A percentile compares a stretch with the other conserved stretches of the same genome.
phyloP scores from a whole-genome alignment of 108 stramenopile species.

The Seminavis robusta region DNA sequence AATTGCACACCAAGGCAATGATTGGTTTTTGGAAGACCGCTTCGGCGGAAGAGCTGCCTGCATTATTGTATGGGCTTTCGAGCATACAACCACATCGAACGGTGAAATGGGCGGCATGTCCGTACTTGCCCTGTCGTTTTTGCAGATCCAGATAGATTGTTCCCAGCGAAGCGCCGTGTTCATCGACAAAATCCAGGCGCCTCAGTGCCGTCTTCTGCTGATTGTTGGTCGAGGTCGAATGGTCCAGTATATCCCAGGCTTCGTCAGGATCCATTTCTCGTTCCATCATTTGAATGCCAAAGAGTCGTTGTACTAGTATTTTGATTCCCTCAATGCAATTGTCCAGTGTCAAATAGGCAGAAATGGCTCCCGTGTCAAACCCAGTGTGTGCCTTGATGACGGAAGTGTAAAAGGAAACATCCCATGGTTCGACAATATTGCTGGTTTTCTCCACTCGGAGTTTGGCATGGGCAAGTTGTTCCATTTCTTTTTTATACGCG shows the following conservation, averaged over 20 bases:
- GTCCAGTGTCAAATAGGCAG: constrained; percentile 65
- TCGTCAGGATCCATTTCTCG: constrained; percentile 53
- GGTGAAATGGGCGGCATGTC: constrained; percentile 97
- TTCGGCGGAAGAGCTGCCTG: no score
- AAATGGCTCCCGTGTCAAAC: constrained; percentile 31
- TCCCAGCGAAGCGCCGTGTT: constrained; percentile 55
- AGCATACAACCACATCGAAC: constrained; percentile 88
- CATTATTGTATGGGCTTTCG: constrained; percentile 17
- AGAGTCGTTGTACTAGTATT: constrained; percentile 50
- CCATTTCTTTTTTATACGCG: constrained; percentile 53
- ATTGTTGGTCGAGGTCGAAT: constrained; percentile 4
- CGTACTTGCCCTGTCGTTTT: constrained; percentile 86
- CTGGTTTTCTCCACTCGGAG: constrained; percentile 51
- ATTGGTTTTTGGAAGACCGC: constrained; percentile 86
- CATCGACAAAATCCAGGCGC: constrained; percentile 70
- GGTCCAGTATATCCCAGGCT: constrained; percentile 57
- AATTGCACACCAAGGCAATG: constrained; percentile 91
- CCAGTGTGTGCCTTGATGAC: constrained; percentile 59
- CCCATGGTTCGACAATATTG: constrained; percentile 76
- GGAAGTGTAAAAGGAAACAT: constrained; percentile 72
- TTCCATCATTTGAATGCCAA: constrained; percentile 82
- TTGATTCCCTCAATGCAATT: constrained; percentile 78
- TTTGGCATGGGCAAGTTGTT: constrained; percentile 49
- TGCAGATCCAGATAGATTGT: constrained; percentile 93
- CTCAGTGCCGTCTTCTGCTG: constrained; percentile 35